Percentiles rank a stretch among this genome's conserved stretches.
phyloP scores from a whole-genome alignment of 768 basidiomycete genomes.

The Clitopilus hobsonii region DNA sequence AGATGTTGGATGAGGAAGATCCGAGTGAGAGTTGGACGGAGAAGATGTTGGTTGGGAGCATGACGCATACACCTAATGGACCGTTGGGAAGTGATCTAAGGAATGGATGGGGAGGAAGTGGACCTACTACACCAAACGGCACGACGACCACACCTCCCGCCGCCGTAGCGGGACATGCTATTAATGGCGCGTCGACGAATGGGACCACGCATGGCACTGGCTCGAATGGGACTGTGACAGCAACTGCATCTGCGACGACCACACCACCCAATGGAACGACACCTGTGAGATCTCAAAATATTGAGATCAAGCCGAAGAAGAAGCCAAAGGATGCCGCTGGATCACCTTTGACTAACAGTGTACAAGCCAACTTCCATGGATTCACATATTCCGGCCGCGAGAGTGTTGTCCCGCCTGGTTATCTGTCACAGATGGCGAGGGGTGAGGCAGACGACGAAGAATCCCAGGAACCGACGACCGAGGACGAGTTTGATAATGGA shows the following conservation, averaged over 20 bases:
- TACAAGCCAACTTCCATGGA: slow-evolving; percentile 95
- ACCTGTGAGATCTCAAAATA: slow-evolving; percentile 28
- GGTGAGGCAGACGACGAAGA: slow-evolving; percentile 54
- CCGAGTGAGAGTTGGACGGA: slow-evolving; percentile 70
- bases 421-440: slow-evolving; percentile 37
- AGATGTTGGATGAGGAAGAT: slow-evolving; percentile 50
- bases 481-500: slow-evolving; percentile 73
- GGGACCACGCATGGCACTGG: no score
- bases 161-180: not conserved
- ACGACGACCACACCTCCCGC: not conserved
- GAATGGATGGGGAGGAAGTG: not conserved
- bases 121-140: slow-evolving; percentile 12
- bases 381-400: slow-evolving; percentile 86
- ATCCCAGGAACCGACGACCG: slow-evolving; percentile 44
- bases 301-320: slow-evolving; percentile 49
- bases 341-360: slow-evolving; percentile 81
- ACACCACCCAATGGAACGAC: slow-evolving; percentile 4
- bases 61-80: slow-evolving; percentile 66
- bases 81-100: slow-evolving; percentile 63
- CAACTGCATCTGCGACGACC: slow-evolving; percentile 12
- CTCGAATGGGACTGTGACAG: slow-evolving; percentile 11
- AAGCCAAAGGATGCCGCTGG: slow-evolving; percentile 43
- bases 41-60: slow-evolving; percentile 34
- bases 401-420: slow-evolving; percentile 46
- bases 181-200: not conserved